phyloP scores from a whole-genome alignment of 805 yeast species.

The Metschnikowia proteae region DNA sequence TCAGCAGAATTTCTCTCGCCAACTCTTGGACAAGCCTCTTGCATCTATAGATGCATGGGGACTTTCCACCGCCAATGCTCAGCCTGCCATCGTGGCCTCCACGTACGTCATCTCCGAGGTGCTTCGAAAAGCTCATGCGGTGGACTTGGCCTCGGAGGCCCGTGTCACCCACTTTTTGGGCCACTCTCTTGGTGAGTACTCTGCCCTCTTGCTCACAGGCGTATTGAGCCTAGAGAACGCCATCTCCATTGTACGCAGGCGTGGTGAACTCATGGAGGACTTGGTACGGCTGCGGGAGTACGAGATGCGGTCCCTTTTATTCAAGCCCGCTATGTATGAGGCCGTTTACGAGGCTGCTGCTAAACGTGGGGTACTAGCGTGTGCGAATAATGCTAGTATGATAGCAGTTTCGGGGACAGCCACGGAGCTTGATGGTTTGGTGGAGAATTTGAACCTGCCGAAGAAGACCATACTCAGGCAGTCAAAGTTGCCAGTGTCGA shows the following conservation, averaged over 20 bases:
- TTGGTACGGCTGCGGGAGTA: background rate
- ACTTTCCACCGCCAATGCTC: slow-evolving; percentile 38
- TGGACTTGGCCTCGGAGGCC: slow-evolving; percentile 18
- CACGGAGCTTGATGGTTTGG: slow-evolving; percentile 21
- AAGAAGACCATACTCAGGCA: slow-evolving; percentile 23
- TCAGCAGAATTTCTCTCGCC: slow-evolving; percentile 9
- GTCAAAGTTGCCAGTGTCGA: slow-evolving; percentile 39
- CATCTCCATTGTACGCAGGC: slow-evolving; percentile 15
- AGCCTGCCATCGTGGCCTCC: slow-evolving; percentile 49
- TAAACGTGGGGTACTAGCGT: slow-evolving; percentile 38
- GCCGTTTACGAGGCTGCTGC: slow-evolving; percentile 18
- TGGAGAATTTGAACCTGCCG: slow-evolving; percentile 16
- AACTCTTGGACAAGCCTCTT: slow-evolving; percentile 12
- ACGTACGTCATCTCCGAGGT: slow-evolving; percentile 20
- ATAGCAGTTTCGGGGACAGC: slow-evolving; percentile 43
- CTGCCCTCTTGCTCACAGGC: slow-evolving; percentile 17
- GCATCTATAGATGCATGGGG: slow-evolving; percentile 14
- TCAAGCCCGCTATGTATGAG: slow-evolving; percentile 23
- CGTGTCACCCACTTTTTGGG: slow-evolving; percentile 12
- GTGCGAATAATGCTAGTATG: slow-evolving; percentile 42
- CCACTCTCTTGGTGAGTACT: slow-evolving; percentile 20
- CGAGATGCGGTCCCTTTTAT: slow-evolving; percentile 37
- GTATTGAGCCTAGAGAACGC: slow-evolving; percentile 14
- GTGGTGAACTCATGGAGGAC: slow-evolving; percentile 16
- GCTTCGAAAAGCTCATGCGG: slow-evolving; percentile 7